Evolutionary conservation across 1,284 basidiomycete genomes (phyloP), one percentile per base, ranked within the genome.

Genomic region (Puccinia horiana): DNA sequence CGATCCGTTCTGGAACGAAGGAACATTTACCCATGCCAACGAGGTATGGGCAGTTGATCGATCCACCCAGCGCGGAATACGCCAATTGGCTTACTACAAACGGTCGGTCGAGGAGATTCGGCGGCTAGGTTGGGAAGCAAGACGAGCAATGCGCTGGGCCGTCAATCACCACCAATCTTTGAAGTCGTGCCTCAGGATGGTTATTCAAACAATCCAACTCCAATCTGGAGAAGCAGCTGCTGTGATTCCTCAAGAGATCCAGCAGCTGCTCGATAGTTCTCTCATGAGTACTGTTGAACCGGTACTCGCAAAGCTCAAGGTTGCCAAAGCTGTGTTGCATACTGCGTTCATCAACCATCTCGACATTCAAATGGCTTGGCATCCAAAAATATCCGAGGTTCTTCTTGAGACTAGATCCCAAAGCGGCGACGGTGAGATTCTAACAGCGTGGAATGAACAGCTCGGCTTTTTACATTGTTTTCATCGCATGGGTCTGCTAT

Each of bases 1-100:
- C 29, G 47, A 73, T 26, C 70, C 70, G 3, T 73, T 49, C 44
- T 73, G 70, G 70, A 73, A 52, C 29, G 44, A 73, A 26, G 52
- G 70, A 11, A 8, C 49, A 8, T 73, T 73, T 49, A 73, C 70
- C 35, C 12, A 73, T 12, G 20, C 8, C 26, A 37, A 35, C 6
- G n/a, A 20, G 16, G 5, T 42, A 20, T 73, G 70, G 70, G 37
- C 44, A 20, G 20, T 52, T 73, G 70, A 73, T 37, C 70, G 18
- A 1, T 29, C 3, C 14, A 73, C 70, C 26, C 70, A 73, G 29
- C 20, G 11, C 49, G 70, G 70, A 11, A 73, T 73, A 3, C 44
- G 44, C 6, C 42, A 23, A 11, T 9, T 49, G 3, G 70, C 52
- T 23, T 32, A 26, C 26, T 20, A 29, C 8, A 47, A 49, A 8